These are phyloP conservation scores for Malus hybrid DNA, from an alignment of 331 rosid genomes.

Conservation along the genomic window DNA sequence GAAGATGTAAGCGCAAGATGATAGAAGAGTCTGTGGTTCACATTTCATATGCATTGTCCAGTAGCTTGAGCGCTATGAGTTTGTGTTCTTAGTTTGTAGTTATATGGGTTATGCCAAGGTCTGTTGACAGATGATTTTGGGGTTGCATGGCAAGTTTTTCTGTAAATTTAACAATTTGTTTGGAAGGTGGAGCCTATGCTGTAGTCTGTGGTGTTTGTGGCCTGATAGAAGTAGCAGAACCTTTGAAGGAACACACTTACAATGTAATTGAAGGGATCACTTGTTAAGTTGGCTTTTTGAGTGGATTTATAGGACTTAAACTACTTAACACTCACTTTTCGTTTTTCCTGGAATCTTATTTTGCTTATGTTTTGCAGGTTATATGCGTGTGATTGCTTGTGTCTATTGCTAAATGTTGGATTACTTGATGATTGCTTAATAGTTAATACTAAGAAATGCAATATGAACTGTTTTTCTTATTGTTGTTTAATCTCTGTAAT, in stretches of 20 bases:
- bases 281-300: background rate
- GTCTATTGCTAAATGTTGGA: background rate
- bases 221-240: background rate
- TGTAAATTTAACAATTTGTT: background rate
- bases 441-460: background rate
- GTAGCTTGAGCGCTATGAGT: background rate
- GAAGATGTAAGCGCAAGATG: background rate
- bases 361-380: background rate
- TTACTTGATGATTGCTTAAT: background rate
- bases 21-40: background rate
- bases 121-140: background rate
- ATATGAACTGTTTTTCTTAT: background rate
- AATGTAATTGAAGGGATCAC: background rate
- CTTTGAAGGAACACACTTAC: background rate
- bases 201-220: background rate
- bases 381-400: background rate
- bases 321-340: background rate
- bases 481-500: background rate
- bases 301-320: background rate
- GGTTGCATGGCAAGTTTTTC: background rate
- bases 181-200: background rate
- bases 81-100: background rate
- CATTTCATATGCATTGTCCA: background rate
- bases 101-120: background rate
- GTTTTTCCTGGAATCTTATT: background rate